Evolutionary conservation across 345 rosid species (phyloP), one percentile per base, ranked within the genome.

Genomic region (Geranium rotundifolium): DNA sequence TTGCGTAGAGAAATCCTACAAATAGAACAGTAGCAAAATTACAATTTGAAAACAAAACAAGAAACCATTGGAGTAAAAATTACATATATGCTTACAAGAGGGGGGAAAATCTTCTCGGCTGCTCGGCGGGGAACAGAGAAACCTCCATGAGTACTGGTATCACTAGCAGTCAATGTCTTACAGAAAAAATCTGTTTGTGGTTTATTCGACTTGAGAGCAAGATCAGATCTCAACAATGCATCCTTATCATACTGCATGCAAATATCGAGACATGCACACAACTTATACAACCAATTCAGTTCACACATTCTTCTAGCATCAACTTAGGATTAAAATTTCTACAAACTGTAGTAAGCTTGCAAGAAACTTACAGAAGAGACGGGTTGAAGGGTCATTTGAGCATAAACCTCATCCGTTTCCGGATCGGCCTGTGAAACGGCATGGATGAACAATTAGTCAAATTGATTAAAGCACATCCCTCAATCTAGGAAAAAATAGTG

Each of bases 111-210:
- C 69, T 90, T 90, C 72, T 93, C 99, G 39, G 97, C 99, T 18
- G 99, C 96, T 60, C 95, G 85, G 2, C 96, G 92, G 10, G 97
- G 99, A 59, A 93, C 99, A 65, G 96, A 86, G 74, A 93, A 93
- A 65, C 97, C 97, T 70, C 99, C 99, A 72, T 93, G 97, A 65
- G 99, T 90, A 79, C 97, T 93, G 1, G 97, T 93, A 68, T 93
- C 99, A 75, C 99, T 93, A 27, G 97, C 96, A 20, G 99, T 93
- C 71, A 93, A 72, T 29, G 92, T 90, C 81, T 93, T 93, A 67
- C 96, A 93, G 81, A 93, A 93, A 66, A 90, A 90, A 18, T 93
- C 99, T 6, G 89, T 76, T 70, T 78, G 96, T 17, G 84, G 88
- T 67, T 80, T 86, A 68, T 78, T 78, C 31, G 83, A 59, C 80